These are phyloP conservation scores for Termitomyces sp. DNA, from an alignment of 768 basidiomycete species.

Conservation along the genomic window DNA sequence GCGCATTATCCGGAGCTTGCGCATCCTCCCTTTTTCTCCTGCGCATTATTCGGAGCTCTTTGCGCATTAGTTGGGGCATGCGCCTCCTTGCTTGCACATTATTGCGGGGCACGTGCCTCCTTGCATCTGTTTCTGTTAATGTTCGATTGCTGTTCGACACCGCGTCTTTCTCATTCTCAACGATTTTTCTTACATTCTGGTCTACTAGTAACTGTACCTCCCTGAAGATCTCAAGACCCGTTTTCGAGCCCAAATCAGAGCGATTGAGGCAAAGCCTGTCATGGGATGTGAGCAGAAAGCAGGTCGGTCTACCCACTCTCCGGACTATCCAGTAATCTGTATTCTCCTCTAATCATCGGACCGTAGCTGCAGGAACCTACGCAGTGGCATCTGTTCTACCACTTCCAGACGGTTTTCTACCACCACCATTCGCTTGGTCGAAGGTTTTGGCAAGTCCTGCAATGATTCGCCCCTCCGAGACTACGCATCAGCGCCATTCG, in stretches of 20 bases:
- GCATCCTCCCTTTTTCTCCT: too few species aligned
- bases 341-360: neutral
- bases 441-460: conserved; percentile 1
- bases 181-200: neutral
- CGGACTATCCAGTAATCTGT: neutral
- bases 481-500: too few species aligned
- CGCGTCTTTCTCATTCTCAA: too few species aligned
- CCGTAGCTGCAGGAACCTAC: conserved; percentile 2
- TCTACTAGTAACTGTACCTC: neutral
- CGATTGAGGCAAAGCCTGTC: conserved; percentile 36
- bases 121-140: too few species aligned
- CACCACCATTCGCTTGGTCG: conserved; percentile 49
- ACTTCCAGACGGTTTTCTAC: conserved; percentile 19
- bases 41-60: too few species aligned
- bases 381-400: conserved; percentile 21
- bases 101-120: too few species aligned
- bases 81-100: too few species aligned
- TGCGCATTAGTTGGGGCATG: too few species aligned
- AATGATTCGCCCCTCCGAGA: too few species aligned
- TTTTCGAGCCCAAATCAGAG: conserved; percentile 51
- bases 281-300: conserved; percentile 30
- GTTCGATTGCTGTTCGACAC: too few species aligned
- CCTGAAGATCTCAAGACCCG: conserved; percentile 53
- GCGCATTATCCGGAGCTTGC: too few species aligned
- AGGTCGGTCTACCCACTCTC: conserved; percentile 24